These are phyloP conservation scores for Rhizophagus prolifer DNA, from an alignment of 192 early-diverging fungal genomes.

Conservation along the genomic window DNA sequence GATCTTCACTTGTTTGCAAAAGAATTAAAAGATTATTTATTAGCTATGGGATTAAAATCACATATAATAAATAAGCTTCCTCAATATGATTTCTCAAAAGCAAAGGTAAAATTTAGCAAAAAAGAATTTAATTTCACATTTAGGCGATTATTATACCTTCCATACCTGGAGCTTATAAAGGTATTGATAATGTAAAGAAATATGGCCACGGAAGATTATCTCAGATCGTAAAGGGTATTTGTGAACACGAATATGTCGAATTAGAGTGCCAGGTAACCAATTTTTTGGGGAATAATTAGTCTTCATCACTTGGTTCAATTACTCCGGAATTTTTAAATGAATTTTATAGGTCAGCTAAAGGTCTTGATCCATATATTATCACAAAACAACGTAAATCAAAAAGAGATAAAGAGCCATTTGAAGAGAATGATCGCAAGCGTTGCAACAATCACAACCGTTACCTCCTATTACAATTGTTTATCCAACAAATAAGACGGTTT, in stretches of 20 bases:
- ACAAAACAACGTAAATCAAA: not conserved
- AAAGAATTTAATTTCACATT: not conserved
- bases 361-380: slow-evolving; percentile 27
- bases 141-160: slow-evolving; percentile 53
- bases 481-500: slow-evolving; percentile 37
- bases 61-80: slow-evolving; percentile 42
- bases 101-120: slow-evolving; percentile 33
- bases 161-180: slow-evolving; percentile 40
- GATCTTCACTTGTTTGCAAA: slow-evolving; percentile 40
- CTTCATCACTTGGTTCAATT: slow-evolving; percentile 41
- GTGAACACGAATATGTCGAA: slow-evolving; percentile 16
- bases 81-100: slow-evolving; percentile 48
- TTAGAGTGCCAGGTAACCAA: slow-evolving; percentile 44
- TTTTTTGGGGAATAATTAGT: slow-evolving; percentile 23
- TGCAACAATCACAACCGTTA: not conserved
- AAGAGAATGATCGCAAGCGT: too few species aligned
- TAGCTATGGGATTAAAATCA: slow-evolving; percentile 46
- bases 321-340: slow-evolving; percentile 34
- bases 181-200: slow-evolving; percentile 30
- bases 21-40: slow-evolving; percentile 40
- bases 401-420: not conserved
- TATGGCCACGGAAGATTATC: slow-evolving; percentile 50
- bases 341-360: slow-evolving; percentile 41
- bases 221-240: slow-evolving; percentile 35
- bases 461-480: slow-evolving; percentile 39